phyloP scores from a whole-genome alignment of 495 filamentous ascomycete genomes.

The Annulohypoxylon nitens region DNA sequence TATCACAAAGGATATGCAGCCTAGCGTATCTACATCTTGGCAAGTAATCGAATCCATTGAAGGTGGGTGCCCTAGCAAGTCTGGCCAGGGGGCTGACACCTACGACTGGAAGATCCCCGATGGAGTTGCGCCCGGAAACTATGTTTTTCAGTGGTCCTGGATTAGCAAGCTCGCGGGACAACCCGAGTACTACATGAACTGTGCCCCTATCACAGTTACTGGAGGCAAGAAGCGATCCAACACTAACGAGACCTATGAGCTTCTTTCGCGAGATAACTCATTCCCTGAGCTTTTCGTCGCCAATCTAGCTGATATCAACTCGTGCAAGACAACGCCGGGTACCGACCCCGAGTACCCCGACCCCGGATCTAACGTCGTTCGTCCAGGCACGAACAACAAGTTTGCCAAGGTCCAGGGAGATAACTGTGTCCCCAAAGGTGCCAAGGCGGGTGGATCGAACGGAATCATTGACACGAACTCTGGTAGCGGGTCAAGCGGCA shows the following conservation, averaged over 20 bases:
- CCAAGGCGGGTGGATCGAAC: constrained; percentile 39
- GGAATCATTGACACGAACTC: constrained; percentile 11
- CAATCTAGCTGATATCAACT: constrained; percentile 69
- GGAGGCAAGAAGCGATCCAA: constrained; percentile 24
- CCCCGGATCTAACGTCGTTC: constrained; percentile 67
- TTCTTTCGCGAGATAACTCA: constrained; percentile 59
- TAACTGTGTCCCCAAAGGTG: constrained; percentile 46
- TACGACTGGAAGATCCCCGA: constrained; percentile 71
- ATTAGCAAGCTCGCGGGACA: constrained; percentile 38
- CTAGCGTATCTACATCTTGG: constrained; percentile 70
- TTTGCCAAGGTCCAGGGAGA: constrained; percentile 35
- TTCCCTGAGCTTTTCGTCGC: constrained; percentile 87
- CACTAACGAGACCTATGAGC: constrained; percentile 58
- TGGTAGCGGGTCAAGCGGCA: constrained; percentile 1
- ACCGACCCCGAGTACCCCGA: constrained; percentile 66
- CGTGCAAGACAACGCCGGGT: constrained; percentile 65
- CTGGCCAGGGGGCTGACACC: constrained; percentile 55
- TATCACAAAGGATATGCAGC: constrained; percentile 78
- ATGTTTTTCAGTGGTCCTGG: constrained; percentile 77
- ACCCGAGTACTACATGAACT: constrained; percentile 68
- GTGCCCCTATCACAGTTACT: constrained; percentile 43
- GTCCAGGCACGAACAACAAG: constrained; percentile 42
- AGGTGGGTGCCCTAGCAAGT: constrained; percentile 78
- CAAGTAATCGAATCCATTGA: constrained; percentile 87
- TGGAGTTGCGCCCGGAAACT: constrained; percentile 68